phyloP scores from a whole-genome alignment of 164 flowering plant species.

The Amborella trichopoda region DNA sequence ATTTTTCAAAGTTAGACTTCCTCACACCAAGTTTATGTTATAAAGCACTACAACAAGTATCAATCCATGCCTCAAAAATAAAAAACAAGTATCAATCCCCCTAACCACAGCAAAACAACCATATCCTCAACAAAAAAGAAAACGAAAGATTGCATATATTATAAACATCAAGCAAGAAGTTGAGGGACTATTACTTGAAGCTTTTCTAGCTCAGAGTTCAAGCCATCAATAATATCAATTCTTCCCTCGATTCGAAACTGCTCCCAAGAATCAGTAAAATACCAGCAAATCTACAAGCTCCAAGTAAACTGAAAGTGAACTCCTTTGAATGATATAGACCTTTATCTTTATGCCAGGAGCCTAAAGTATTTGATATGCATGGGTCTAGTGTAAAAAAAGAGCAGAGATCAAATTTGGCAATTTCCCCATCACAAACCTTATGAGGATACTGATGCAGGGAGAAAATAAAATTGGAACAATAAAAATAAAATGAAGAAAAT shows the following conservation, averaged over 20 bases:
- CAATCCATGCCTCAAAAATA: neutral
- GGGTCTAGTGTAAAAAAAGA: too few species aligned
- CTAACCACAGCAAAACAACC: neutral
- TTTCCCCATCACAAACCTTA: neutral
- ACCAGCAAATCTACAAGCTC: constrained; percentile 76
- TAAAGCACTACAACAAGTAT: neutral
- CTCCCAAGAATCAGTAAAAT: constrained; percentile 93
- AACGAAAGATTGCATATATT: neutral
- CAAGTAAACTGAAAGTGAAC: constrained; percentile 1
- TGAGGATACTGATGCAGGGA: neutral
- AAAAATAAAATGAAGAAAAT: too few species aligned
- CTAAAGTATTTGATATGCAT: neutral
- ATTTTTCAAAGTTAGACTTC: neutral
- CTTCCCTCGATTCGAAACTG: constrained; percentile 78
- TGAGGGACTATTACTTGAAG: constrained; percentile 38
- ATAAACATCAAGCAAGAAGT: neutral
- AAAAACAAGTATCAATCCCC: neutral
- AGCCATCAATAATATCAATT: constrained; percentile 57
- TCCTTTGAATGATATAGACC: neutral
- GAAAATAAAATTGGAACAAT: neutral
- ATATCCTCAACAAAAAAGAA: neutral
- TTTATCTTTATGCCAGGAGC: neutral
- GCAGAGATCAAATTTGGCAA: neutral
- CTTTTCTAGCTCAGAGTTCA: constrained; percentile 43
- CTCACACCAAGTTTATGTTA: neutral